Conservation (phyloP, 306 rosid genomes). For the Cicer bijugum region DNA sequence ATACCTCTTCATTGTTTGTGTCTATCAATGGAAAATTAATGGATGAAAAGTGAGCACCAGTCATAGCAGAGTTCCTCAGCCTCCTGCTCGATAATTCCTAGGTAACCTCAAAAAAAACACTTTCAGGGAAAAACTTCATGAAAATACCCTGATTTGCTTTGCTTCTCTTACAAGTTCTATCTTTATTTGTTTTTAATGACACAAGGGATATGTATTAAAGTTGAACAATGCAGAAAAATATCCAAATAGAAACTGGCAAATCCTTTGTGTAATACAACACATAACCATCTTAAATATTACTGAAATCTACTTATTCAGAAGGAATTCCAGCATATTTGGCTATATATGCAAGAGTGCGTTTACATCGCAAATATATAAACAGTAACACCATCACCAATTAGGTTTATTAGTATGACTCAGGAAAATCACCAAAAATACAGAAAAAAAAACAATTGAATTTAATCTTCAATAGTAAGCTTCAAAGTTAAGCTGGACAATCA, state of each 20-base stretch:
- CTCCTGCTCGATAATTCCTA: constrained; percentile 65
- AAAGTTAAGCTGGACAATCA: constrained; percentile 26
- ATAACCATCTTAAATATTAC: constrained; percentile 28
- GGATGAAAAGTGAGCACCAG: constrained; percentile 55
- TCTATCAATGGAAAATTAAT: constrained; percentile 69
- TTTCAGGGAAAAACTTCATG: constrained; percentile 50
- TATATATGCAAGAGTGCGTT: constrained; percentile 25
- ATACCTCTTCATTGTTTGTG: constrained; percentile 66
- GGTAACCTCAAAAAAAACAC: constrained; percentile 59
- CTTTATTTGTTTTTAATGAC: constrained; percentile 17
- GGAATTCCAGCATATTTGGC: constrained; percentile 21
- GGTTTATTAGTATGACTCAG: constrained; percentile 21
- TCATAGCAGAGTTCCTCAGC: constrained; percentile 55
- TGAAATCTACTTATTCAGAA: neutral
- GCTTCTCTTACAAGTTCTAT: constrained; percentile 26
- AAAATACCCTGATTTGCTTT: constrained; percentile 41
- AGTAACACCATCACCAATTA: neutral
- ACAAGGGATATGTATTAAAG: constrained; percentile 6
- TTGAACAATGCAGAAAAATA: constrained; percentile 38
- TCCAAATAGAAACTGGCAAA: constrained; percentile 37
- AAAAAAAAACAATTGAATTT: neutral
- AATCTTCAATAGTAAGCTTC: constrained; percentile 31
- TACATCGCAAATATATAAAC: constrained; percentile 19
- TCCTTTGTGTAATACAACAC: constrained; percentile 15
- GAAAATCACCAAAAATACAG: constrained; percentile 27